Conservation (phyloP, 345 rosid species). For the Rubroshorea leprosula region DNA sequence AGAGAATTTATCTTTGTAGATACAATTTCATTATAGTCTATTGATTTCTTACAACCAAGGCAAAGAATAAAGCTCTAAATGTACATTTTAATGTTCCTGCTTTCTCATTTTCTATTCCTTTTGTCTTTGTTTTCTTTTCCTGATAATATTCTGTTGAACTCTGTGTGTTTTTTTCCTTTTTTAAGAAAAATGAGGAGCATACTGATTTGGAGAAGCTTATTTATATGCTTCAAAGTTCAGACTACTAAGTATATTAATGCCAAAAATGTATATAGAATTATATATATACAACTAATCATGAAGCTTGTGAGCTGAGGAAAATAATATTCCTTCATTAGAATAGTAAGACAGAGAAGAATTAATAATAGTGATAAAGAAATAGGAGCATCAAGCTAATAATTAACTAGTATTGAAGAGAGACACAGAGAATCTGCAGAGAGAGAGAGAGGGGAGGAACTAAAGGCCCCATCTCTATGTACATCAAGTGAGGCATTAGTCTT, state of each 20-base stretch:
- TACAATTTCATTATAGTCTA: neutral
- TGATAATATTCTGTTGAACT: neutral
- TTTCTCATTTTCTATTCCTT: neutral
- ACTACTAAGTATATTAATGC: neutral
- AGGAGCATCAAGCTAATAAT: neutral
- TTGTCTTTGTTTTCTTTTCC: neutral
- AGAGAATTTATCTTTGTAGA: neutral
- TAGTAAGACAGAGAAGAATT: no score
- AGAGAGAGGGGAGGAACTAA: neutral
- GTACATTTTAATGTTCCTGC: neutral
- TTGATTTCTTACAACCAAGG: constrained; percentile 18
- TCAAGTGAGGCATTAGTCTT: neutral
- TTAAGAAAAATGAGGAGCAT: neutral
- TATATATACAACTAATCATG: neutral
- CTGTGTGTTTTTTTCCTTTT: neutral
- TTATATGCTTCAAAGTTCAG: neutral
- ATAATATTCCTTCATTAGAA: neutral
- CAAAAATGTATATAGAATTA: no score
- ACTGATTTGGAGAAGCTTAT: constrained; percentile 1
- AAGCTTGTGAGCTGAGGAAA: neutral
- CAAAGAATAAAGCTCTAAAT: constrained; percentile 25
- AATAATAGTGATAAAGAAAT: neutral
- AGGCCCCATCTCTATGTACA: neutral
- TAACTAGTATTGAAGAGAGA: neutral
- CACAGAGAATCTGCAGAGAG: no score